Evolutionary conservation across 2,329 filamentous ascomycete species (phyloP), one percentile per base, ranked within the genome.

Genomic region (Arthrobotrys sphaeroides): DNA sequence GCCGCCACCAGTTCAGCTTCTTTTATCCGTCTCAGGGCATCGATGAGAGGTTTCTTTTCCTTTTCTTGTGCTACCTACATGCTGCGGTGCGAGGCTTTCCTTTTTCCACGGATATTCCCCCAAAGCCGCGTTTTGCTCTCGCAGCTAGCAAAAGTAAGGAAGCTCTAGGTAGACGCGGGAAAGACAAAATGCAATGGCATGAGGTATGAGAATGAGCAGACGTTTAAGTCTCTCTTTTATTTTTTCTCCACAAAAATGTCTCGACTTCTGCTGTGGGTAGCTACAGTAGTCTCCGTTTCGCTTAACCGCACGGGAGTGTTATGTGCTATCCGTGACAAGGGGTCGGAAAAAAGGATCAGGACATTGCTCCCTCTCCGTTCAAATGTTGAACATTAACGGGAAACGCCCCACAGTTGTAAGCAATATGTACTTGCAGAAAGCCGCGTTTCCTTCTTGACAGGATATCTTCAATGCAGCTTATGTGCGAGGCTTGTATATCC

Each of bases 161-260:
- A 22, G n/a, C 16, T n/a, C 36, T 33, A 53, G 47, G 24, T 33
- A 18, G 22, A 33, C n/a, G 22, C 13, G 5, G 5, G 1, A 20
- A 16, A 9, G 5, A 33, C 10, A 9, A 26, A n/a, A 16, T 5
- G 13, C 40, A 5, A 5, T 45, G 40, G 40, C 18, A n/a, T n/a
- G 5, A 49, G 16, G 10, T 20, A 47, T 2, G 12, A 16, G 45
- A 28, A 51, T 7, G n/a, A 7, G 6, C 13, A 51, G 31, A 55
- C 51, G 51, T 55, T 55, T n/a, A n/a, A n/a, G n/a, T n/a, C n/a
- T n/a, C n/a, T n/a, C n/a, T n/a, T n/a, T n/a, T n/a, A n/a, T 36
- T 55, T 55, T 65, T 59, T 72, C 67, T 72, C 59, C 67, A 59
- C 67, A 72, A 59, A n/a, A 72, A 57, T 64, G 36, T 72, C 49